Base-by-base conservation (phyloP, 805 yeast genomes). In the Nakazawaea populi region DNA sequence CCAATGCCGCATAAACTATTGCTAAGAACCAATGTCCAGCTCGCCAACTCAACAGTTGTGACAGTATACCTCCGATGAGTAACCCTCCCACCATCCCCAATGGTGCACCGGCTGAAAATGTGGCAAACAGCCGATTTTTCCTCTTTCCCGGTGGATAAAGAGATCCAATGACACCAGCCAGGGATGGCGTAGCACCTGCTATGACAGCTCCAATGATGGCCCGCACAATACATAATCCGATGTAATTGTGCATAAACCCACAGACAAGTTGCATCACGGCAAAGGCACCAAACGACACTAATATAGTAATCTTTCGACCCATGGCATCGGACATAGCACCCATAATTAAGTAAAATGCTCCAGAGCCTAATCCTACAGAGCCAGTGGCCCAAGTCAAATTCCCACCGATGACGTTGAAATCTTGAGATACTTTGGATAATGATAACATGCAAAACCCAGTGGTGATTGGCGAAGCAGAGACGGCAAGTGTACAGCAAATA, bases 251-350 rank as follows among this genome's bases (percentile, higher is more conserved):
- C 71, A 68, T 65, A 47, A 70, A 70, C 1, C 74, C 74, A 24
- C 63, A 66, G 44, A 67, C 64, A 11, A 75, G 56, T 4, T 71
- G 55, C 55, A 62, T 48, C 6, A 66, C 36, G 0, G 73, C 65
- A 52, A 58, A 73, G 24, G 60, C 55, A 9, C 55, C 35, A 47
- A 63, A 74, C 11, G 75, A 68, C 6, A 60, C 54, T 1, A 73
- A 47, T 9, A 75, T 61, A 6, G 74, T 63, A 18, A 65, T 63
- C 49, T 67, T 73, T 32, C 80, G 62, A n/a, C 79, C 79, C 56
- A 75, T 60, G 0, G 70, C 67, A 60, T 75, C 80, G 1, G 79
- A 74, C n/a, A 76, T 54, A 29, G 73, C 74, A 8, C 80, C 78
- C 66, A 73, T 67, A 8, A 75, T 48, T 18, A 75, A 59, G 31